Evolutionary conservation across 768 basidiomycete species (phyloP).

Genomic region (Russula virescens): DNA sequence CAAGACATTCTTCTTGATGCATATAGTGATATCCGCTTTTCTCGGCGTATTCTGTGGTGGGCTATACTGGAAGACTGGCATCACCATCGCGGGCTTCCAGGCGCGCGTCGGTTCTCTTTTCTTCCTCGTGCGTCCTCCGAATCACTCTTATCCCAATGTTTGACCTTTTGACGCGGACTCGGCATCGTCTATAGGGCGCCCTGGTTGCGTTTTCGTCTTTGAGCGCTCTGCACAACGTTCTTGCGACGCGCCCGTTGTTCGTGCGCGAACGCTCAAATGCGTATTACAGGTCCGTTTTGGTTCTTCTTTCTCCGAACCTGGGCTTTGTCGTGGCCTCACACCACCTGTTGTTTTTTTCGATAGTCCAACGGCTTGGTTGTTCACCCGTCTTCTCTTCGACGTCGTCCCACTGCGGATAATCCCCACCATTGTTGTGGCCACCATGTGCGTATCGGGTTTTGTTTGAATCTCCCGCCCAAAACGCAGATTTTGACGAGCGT

Average conservation of each 20-base stretch:
- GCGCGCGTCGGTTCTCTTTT: constrained; percentile 90
- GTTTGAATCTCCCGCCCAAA: neutral
- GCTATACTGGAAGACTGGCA: constrained; percentile 73
- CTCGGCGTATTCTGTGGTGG: constrained; percentile 90
- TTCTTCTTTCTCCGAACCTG: neutral
- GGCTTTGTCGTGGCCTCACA: neutral
- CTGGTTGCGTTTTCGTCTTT: constrained; percentile 88
- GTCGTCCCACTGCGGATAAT: constrained; percentile 83
- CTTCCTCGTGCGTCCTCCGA: constrained; percentile 60
- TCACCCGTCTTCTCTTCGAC: constrained; percentile 86
- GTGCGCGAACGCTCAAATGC: constrained; percentile 79
- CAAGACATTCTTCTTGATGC: constrained; percentile 75
- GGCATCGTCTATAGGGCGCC: constrained; percentile 51
- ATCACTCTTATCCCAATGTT: neutral
- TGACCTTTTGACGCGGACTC: neutral
- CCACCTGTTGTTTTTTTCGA: neutral
- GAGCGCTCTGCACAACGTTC: constrained; percentile 85
- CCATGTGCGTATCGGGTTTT: constrained; percentile 54
- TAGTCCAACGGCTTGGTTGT: constrained; percentile 85
- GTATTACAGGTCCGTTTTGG: constrained; percentile 66
- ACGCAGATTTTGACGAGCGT: neutral
- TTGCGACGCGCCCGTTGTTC: constrained; percentile 81
- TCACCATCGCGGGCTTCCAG: constrained; percentile 89
- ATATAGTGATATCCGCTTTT: constrained; percentile 60
- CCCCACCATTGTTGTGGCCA: constrained; percentile 80